A percentile compares a stretch with the other conserved stretches of the same genome.
These are phyloP conservation scores for Alternaria brassicae DNA, from an alignment of 2,329 filamentous ascomycete genomes.

Conservation along the genomic window DNA sequence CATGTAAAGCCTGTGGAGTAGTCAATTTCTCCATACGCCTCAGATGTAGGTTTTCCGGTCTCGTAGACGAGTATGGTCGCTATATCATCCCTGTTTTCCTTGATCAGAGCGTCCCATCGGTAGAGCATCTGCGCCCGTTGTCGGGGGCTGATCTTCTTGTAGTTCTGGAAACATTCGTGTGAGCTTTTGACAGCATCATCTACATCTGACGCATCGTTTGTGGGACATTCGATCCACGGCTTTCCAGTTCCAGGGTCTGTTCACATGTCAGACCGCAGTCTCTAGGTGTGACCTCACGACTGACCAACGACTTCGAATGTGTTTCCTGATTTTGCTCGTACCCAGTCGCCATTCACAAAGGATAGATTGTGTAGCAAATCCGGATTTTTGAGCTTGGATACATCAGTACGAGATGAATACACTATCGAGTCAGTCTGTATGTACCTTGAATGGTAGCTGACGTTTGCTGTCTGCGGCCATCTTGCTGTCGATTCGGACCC, in stretches of 20 bases:
- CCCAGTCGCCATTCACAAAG: constrained; percentile 63
- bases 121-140: constrained; percentile 67
- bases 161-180: constrained; percentile 66
- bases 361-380: constrained; percentile 63
- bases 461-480: constrained; percentile 40
- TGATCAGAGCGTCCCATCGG: constrained; percentile 71
- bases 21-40: constrained; percentile 62
- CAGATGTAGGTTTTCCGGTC: constrained; percentile 61
- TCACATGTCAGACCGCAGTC: constrained; percentile 15
- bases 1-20: constrained; percentile 63
- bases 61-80: constrained; percentile 69
- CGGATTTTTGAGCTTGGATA: constrained; percentile 59
- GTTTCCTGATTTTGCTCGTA: constrained; percentile 63
- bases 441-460: constrained; percentile 56
- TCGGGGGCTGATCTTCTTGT: constrained; percentile 66
- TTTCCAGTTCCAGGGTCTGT: constrained; percentile 61
- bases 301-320: constrained; percentile 64
- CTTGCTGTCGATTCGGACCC: neutral
- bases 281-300: constrained; percentile 5
- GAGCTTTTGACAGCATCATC: constrained; percentile 66
- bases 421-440: neutral
- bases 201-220: constrained; percentile 64
- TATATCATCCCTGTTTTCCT: constrained; percentile 67
- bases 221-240: constrained; percentile 57
- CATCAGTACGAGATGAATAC: constrained; percentile 8